Percentiles rank a stretch among this genome's conserved stretches.
phyloP scores from a whole-genome alignment of 768 basidiomycete species.

The Lyophyllum semitale region DNA sequence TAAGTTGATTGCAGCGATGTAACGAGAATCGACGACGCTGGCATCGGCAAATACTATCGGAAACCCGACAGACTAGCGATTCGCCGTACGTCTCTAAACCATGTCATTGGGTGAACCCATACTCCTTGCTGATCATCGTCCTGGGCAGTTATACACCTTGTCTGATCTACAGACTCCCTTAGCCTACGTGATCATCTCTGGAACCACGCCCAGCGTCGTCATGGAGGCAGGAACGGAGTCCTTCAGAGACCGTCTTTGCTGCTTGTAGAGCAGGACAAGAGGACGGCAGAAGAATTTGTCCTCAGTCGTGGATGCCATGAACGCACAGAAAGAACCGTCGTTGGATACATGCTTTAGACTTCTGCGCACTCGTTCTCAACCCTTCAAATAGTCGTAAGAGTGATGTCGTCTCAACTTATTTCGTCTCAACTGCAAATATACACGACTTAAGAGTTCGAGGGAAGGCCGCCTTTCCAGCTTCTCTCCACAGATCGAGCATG shows the following conservation, averaged over 20 bases:
- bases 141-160: neutral
- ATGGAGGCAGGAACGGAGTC: constrained; percentile 4
- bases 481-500: too few relatives aligned
- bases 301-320: neutral
- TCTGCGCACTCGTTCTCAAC: too few relatives aligned
- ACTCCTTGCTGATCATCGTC: neutral
- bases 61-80: neutral
- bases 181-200: neutral
- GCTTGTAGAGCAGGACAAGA: constrained; percentile 3
- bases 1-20: neutral
- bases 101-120: too few relatives aligned
- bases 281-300: constrained; percentile 6
- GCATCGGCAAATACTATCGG: neutral
- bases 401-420: too few relatives aligned
- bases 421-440: too few relatives aligned
- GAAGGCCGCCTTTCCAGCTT: too few relatives aligned
- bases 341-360: too few relatives aligned
- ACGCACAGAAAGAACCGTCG: too few relatives aligned
- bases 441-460: too few relatives aligned
- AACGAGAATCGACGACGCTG: neutral
- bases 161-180: neutral
- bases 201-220: neutral
- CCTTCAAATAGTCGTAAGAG: too few relatives aligned
- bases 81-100: neutral
- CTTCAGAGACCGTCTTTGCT: constrained; percentile 6